Base-by-base conservation (phyloP, 306 rosid genomes). In the Prunus campanulata region DNA sequence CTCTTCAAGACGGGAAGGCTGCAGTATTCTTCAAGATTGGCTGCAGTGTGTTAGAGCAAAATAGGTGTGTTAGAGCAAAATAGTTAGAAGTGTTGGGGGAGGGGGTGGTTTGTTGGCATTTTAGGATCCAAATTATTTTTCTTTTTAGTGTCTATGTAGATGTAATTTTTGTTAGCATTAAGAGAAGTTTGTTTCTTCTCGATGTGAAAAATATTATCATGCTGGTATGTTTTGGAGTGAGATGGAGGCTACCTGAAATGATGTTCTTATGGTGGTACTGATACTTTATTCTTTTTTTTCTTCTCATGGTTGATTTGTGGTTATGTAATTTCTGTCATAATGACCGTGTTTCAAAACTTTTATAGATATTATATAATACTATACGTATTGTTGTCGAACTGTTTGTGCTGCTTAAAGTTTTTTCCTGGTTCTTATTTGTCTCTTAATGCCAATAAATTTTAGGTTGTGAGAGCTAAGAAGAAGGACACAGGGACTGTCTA, bases 401-500 rank as follows among this genome's bases (percentile, higher is more conserved):
- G 16, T 57, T 76, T 70, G 30, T 66, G 51, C 49, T 73, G 73
- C 68, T 24, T 67, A 69, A 47, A 51, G 25, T 78, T 54, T 78
- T 54, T 67, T 20, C 71, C 35, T 65, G 67, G 68, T 52, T 75
- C 56, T 63, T 74, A 75, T 69, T 1, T 82, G 55, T 66, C 35
- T 68, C 25, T 25, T 24, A 12, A 59, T 61, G 4, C 54, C 62
- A 48, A 22, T 29, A 15, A 64, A 44, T 64, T 16, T 60, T 84
- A 96, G 98, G 99, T 96, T 83, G 99, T 96, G 81, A 91, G 99
- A 86, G 99, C 99, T 60, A 96, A 85, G 94, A 96, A 96, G 89
- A 96, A 87, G 90, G 96, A 96, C 81, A 74, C 97, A 0, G 98
- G 98, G 80, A 73, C 44, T 69, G 87, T 96, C 69, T 96, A 92